phyloP scores from a whole-genome alignment of 805 yeast species.

The Peterozyma xylosa region DNA sequence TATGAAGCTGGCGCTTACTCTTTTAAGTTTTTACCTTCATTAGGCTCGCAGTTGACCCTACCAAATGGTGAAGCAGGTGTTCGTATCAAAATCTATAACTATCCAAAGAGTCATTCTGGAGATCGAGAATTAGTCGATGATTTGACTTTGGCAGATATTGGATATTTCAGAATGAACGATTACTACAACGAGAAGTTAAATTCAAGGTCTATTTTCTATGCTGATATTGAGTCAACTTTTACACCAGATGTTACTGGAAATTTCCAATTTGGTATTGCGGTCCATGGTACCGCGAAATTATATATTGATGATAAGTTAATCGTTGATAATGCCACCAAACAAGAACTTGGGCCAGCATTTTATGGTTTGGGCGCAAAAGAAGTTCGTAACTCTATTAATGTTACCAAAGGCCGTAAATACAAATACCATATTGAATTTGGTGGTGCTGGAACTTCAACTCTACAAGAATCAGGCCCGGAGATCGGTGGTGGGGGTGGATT shows the following conservation, averaged over 20 bases:
- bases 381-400: conserved; percentile 27
- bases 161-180: conserved; percentile 19
- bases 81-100: conserved; percentile 17
- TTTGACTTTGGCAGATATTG: conserved; percentile 13
- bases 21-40: conserved; percentile 25
- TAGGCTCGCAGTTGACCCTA: conserved; percentile 16
- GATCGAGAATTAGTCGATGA: conserved; percentile 21
- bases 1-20: conserved; percentile 29
- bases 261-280: conserved; percentile 45
- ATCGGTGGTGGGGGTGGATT: conserved; percentile 15
- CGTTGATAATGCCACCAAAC: conserved; percentile 49
- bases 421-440: conserved; percentile 43
- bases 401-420: conserved; percentile 38
- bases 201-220: conserved; percentile 26
- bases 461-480: conserved; percentile 4
- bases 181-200: conserved; percentile 17
- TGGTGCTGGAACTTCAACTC: conserved; percentile 29
- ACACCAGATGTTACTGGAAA: conserved; percentile 39
- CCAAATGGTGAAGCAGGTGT: conserved; percentile 17
- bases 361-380: conserved; percentile 51
- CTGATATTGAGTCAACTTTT: conserved; percentile 34
- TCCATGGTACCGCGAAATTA: conserved; percentile 47
- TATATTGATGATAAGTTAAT: conserved; percentile 44
- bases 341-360: conserved; percentile 40
- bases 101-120: conserved; percentile 9